Evolutionary conservation across 495 filamentous ascomycete genomes (phyloP).

Genomic region (Penicillium coprophilum): DNA sequence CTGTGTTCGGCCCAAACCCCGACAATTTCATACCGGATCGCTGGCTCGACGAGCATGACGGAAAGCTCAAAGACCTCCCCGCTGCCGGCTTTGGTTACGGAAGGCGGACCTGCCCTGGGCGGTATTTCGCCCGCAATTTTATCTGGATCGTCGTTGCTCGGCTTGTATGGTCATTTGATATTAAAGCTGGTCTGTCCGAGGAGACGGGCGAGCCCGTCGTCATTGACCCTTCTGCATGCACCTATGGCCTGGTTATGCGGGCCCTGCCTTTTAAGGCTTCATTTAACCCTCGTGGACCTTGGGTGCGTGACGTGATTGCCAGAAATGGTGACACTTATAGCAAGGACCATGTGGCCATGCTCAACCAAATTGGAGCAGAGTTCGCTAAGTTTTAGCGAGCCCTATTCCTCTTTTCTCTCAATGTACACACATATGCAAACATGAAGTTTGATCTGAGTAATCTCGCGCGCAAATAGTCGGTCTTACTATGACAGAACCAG

Average conservation of each 20-base stretch:
- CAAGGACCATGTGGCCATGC: constrained; percentile 29
- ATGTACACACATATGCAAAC: background rate
- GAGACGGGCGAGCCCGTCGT: constrained; percentile 16
- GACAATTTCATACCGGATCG: background rate
- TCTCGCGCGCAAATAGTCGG: background rate
- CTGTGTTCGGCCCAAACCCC: background rate
- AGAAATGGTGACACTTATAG: constrained; percentile 19
- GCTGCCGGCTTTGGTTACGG: background rate
- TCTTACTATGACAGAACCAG: background rate
- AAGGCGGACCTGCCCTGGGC: background rate
- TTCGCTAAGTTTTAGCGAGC: constrained; percentile 19
- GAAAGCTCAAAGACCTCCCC: background rate
- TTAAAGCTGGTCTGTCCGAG: background rate
- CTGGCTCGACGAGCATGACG: background rate
- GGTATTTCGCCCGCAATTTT: background rate
- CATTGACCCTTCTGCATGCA: constrained; percentile 25
- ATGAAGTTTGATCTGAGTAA: background rate
- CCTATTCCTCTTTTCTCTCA: background rate
- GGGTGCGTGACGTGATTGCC: constrained; percentile 20
- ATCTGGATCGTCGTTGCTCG: background rate
- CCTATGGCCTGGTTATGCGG: constrained; percentile 29
- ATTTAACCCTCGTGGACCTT: constrained; percentile 23
- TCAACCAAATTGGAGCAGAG: constrained; percentile 30
- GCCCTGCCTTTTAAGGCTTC: constrained; percentile 26
- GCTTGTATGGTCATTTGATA: background rate